Evolutionary conservation across 1,284 basidiomycete genomes (phyloP).

Genomic region (Cerioporus squamosus): DNA sequence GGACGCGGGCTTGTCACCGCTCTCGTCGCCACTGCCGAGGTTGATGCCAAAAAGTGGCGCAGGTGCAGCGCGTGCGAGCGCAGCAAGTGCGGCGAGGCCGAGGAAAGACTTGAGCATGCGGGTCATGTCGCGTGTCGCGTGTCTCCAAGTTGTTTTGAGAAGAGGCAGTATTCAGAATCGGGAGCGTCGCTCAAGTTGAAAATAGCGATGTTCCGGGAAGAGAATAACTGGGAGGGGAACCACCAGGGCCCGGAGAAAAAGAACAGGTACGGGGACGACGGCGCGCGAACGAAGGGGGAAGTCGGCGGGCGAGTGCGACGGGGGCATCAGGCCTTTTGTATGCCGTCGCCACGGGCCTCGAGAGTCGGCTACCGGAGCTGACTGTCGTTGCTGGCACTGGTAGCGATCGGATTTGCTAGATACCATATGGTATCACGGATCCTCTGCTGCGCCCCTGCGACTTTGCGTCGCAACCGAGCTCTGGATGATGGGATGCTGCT

Average conservation of each 20-base stretch:
- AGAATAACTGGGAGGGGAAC: slow-evolving; percentile 6
- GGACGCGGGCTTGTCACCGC: slow-evolving; percentile 13
- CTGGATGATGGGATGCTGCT: background rate
- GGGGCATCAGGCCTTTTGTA: background rate
- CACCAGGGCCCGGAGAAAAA: slow-evolving; percentile 19
- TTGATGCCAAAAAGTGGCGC: slow-evolving; percentile 31
- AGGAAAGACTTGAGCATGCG: slow-evolving; percentile 15
- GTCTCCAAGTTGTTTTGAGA: background rate
- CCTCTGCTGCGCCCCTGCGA: background rate
- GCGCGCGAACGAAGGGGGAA: background rate
- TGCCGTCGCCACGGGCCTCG: background rate
- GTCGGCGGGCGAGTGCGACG: background rate
- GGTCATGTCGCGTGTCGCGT: slow-evolving; percentile 10
- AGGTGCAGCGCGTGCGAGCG: slow-evolving; percentile 22
- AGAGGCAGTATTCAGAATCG: background rate
- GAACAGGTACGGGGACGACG: slow-evolving; percentile 4
- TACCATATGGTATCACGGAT: background rate
- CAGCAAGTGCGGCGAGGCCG: slow-evolving; percentile 14
- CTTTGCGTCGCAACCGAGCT: slow-evolving; percentile 2
- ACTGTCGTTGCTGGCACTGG: too few species aligned
- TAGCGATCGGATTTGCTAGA: background rate
- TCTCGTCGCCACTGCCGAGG: slow-evolving; percentile 19
- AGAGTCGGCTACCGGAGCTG: background rate
- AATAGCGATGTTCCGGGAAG: background rate
- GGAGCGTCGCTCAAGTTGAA: background rate